Evolutionary conservation across 306 rosid genomes (phyloP), one percentile per base, ranked within the genome.

Genomic region (Prinsepia uniflora): DNA sequence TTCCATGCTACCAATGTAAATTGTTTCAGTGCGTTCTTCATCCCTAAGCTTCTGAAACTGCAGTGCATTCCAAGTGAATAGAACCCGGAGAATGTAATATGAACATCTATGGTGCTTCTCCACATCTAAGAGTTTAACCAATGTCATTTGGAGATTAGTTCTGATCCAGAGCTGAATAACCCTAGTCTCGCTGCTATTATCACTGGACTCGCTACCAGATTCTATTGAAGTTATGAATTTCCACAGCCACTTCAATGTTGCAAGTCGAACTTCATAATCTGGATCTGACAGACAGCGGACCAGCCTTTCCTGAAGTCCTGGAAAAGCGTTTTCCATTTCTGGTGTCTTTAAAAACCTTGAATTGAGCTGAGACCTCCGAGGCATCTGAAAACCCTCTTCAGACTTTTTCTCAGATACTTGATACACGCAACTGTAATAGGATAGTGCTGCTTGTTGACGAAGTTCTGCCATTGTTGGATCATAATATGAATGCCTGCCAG

Each of bases 201-300:
- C 86, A 75, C 57, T 42, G 72, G 81, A 73, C 73, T 72, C 79
- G 14, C 44, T 79, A 74, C 73, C 83, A 60, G 86, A 74, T 72
- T 90, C 82, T 14, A 80, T 77, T 34, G 87, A 84, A 75, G 86
- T 90, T 80, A 94, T 73, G 68, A 80, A 90, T 79, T 86, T 90
- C 67, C 86, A 86, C 50, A 94, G 80, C 98, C 97, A 94, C 86
- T 91, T 94, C 79, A 94, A 71, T 48, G 97, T 89, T 76, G 90
- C 88, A 68, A 89, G 92, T 74, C 97, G 90, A 83, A 94, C 97
- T 84, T 94, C 98, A 70, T 89, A 90, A 46, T 68, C 78, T 40
- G 92, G 76, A 64, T 94, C 98, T 78, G 91, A 85, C 87, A 94
- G 75, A 76, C 87, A 87, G 66, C 79, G 63, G 63, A 86, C 81